These are phyloP conservation scores for Verbena officinalis DNA, from an alignment of 257 asterid genomes.

Conservation along the genomic window DNA sequence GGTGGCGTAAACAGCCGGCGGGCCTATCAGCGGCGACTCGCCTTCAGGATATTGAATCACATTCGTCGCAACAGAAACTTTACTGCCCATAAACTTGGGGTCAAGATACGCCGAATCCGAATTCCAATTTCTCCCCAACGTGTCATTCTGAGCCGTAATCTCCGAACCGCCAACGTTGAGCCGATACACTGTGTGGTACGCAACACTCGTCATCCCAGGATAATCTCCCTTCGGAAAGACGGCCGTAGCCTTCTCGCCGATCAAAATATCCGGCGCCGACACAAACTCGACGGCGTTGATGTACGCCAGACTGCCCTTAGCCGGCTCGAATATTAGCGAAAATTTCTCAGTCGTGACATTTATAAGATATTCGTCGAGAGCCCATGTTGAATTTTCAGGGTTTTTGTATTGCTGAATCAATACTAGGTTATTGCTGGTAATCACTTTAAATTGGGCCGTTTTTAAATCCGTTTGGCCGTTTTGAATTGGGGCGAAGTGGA, in stretches of 20 bases:
- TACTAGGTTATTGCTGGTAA: constrained; percentile 39
- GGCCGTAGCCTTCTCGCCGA: constrained; percentile 38
- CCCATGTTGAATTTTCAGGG: constrained; percentile 17
- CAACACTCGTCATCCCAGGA: constrained; percentile 32
- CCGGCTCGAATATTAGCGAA: constrained; percentile 42
- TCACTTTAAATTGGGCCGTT: constrained; percentile 42
- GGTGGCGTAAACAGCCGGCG: constrained; percentile 75
- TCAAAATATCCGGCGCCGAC: constrained; percentile 46
- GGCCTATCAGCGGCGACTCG: constrained; percentile 80
- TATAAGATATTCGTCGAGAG: constrained; percentile 43
- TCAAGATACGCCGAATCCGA: constrained; percentile 60
- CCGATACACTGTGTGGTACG: constrained; percentile 51
- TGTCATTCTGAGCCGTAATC: constrained; percentile 50
- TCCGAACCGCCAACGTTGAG: constrained; percentile 57
- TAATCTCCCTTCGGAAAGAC: constrained; percentile 47
- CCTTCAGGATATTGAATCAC: constrained; percentile 68
- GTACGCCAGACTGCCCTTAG: constrained; percentile 47
- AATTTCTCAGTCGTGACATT: constrained; percentile 46
- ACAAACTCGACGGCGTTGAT: constrained; percentile 56
- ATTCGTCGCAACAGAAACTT: constrained; percentile 47
- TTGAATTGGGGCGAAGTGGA: constrained; percentile 58
- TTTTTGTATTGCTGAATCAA: constrained; percentile 36
- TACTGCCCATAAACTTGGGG: constrained; percentile 43
- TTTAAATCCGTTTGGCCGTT: constrained; percentile 44
- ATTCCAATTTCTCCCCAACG: constrained; percentile 57